Evolutionary conservation across 768 basidiomycete genomes (phyloP).

Genomic region (Coprinopsis cinerea): DNA sequence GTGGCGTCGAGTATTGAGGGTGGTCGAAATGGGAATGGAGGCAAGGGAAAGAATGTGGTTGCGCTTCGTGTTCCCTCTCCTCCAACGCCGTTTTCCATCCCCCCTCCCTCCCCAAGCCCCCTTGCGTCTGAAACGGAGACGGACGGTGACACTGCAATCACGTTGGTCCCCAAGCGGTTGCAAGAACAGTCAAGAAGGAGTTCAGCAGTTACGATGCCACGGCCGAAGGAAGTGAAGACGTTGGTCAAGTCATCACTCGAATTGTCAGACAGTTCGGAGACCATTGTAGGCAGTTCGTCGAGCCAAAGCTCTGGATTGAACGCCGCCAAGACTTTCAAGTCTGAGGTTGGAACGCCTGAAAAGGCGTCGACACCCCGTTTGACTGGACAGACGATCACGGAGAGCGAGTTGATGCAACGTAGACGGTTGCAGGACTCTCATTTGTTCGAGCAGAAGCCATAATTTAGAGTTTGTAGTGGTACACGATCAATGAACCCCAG

Average conservation of each 20-base stretch:
- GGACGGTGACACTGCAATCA: slow-evolving; percentile 64
- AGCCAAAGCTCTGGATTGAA: background rate
- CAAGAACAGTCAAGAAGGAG: slow-evolving; percentile 6
- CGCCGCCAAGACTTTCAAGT: background rate
- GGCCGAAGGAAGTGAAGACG: background rate
- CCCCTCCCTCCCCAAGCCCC: slow-evolving; percentile 16
- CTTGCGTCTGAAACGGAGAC: slow-evolving; percentile 44
- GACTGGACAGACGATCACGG: slow-evolving; percentile 67
- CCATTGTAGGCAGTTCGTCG: slow-evolving; percentile 3
- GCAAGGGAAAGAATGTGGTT: background rate
- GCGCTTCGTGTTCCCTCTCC: slow-evolving; percentile 6
- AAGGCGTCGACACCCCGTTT: slow-evolving; percentile 30
- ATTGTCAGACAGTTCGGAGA: slow-evolving; percentile 6
- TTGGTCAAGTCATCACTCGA: background rate
- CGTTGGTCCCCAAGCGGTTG: slow-evolving; percentile 56
- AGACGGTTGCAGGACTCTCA: slow-evolving; percentile 73
- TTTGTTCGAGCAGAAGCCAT: slow-evolving; percentile 41
- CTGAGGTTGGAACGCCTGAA: slow-evolving; percentile 13
- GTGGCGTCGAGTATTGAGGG: slow-evolving; percentile 10
- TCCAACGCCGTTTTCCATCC: slow-evolving; percentile 15
- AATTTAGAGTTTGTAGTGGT: slow-evolving; percentile 5
- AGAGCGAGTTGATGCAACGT: slow-evolving; percentile 72
- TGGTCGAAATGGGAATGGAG: background rate
- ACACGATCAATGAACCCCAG: too few species aligned
- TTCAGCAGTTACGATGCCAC: background rate